Conservation (phyloP, 257 asterid genomes). For the Salvia rosmarinus region DNA sequence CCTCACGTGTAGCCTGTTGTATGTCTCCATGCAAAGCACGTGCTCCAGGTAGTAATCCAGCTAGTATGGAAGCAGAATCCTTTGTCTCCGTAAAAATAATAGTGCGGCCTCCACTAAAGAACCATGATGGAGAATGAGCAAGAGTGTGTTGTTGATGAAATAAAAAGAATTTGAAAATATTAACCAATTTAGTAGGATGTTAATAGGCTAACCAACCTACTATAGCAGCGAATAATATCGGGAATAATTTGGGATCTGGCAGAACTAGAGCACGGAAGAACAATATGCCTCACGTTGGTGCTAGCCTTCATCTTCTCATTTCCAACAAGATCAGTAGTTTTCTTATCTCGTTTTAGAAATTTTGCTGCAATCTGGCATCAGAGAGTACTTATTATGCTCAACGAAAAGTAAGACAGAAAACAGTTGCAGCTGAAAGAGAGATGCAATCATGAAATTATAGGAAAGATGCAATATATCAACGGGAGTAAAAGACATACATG, state of each 20-base stretch:
- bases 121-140: conserved; percentile 17
- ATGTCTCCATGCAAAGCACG: conserved; percentile 98
- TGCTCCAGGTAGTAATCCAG: conserved; percentile 94
- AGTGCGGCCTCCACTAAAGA: conserved; percentile 90
- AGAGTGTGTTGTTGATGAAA: background rate
- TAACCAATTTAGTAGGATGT: background rate
- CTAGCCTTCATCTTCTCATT: conserved; percentile 99
- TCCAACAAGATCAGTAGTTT: conserved; percentile 91
- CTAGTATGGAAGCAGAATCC: conserved; percentile 87
- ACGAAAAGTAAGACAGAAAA: background rate
- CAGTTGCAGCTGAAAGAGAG: background rate
- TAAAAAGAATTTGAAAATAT: background rate
- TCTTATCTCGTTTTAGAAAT: conserved; percentile 80
- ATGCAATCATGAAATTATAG: background rate
- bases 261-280: conserved; percentile 85
- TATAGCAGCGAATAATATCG: conserved; percentile 88
- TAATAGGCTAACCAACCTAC: conserved; percentile 61
- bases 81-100: conserved; percentile 93
- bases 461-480: background rate
- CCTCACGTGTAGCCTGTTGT: conserved; percentile 97
- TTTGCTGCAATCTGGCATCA: conserved; percentile 62
- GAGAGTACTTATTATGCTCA: conserved; percentile 30
- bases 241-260: conserved; percentile 95
- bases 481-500: conserved; percentile 46
- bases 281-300: conserved; percentile 81